Conservation (phyloP, 2,329 filamentous ascomycete genomes). For the Nothophaeocryptopus gaeumannii region DNA sequence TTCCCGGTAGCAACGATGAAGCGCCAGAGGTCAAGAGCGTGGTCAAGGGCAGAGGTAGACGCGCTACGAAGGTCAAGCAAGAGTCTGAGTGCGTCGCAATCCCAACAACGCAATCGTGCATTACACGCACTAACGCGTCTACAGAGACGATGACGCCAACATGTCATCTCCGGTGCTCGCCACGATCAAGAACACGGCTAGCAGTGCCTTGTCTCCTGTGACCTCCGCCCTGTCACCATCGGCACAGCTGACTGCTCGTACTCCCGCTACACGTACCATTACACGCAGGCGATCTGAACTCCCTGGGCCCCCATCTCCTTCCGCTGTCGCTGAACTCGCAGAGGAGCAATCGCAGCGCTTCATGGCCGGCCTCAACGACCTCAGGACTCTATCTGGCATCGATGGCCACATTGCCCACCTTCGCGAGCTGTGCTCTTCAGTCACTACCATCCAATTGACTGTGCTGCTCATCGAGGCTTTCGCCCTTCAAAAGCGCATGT, state of each 20-base stretch:
- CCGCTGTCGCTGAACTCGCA: conserved; percentile 71
- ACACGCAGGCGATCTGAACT: conserved; percentile 41
- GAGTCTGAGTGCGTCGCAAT: conserved; percentile 31
- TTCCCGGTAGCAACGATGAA: conserved; percentile 24
- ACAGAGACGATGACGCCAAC: conserved; percentile 21
- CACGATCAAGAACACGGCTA: conserved; percentile 11
- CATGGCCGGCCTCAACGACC: conserved; percentile 61
- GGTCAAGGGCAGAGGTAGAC: conserved; percentile 27
- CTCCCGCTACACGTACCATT: conserved; percentile 22
- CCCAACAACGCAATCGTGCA: neutral
- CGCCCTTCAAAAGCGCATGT: conserved; percentile 66
- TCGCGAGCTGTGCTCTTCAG: conserved; percentile 69
- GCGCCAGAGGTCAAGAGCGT: conserved; percentile 31
- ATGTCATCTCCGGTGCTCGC: conserved; percentile 20
- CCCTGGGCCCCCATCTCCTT: conserved; percentile 66
- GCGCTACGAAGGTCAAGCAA: conserved; percentile 36
- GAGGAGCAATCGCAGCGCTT: conserved; percentile 68
- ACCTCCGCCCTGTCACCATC: conserved; percentile 20
- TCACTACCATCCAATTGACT: conserved; percentile 67
- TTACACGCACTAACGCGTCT: conserved; percentile 3
- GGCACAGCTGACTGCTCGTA: conserved; percentile 28
- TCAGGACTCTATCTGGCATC: conserved; percentile 66
- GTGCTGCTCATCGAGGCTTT: conserved; percentile 68
- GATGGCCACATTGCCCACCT: conserved; percentile 63
- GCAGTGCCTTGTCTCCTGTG: conserved; percentile 17